Percentiles rank a stretch among this genome's conserved stretches.
Conservation (phyloP, 805 yeast species). For the Schizosaccharomyces japonicus region DNA sequence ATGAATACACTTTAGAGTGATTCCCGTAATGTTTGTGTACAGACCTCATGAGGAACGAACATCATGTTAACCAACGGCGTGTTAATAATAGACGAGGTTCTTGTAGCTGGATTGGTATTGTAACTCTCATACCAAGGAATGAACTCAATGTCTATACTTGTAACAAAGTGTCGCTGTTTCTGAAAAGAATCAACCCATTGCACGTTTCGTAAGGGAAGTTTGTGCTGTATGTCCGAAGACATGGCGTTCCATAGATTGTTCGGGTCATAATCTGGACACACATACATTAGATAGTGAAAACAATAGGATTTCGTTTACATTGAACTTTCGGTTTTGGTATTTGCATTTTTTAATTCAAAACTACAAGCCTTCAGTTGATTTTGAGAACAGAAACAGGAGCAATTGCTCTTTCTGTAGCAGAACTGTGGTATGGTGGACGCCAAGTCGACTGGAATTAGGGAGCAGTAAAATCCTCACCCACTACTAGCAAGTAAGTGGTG, state of each 20-base stretch:
- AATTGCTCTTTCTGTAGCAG: no score
- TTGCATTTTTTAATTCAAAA: conserved; percentile 21
- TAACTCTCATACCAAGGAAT: neutral
- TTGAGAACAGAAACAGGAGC: no score
- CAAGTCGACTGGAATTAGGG: no score
- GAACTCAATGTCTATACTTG: neutral
- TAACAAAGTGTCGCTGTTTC: neutral
- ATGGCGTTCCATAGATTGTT: neutral
- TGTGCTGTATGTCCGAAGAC: neutral
- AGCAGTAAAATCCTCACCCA: no score
- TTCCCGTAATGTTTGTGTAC: neutral
- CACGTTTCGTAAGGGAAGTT: neutral
- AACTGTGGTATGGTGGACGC: no score
- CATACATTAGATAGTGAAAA: neutral
- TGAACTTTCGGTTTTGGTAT: neutral
- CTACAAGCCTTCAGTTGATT: conserved; percentile 14
- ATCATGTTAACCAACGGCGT: neutral
- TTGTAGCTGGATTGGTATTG: neutral
- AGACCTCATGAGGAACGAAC: neutral
- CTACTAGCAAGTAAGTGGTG: no score
- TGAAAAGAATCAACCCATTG: conserved; percentile 2
- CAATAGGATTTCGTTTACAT: neutral
- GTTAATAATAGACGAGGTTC: neutral
- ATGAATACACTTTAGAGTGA: neutral
- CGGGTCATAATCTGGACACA: neutral